Percentiles rank a stretch among this genome's conserved stretches.
Evolutionary conservation across 345 rosid species (phyloP).

Genomic region (Salix viminalis): DNA sequence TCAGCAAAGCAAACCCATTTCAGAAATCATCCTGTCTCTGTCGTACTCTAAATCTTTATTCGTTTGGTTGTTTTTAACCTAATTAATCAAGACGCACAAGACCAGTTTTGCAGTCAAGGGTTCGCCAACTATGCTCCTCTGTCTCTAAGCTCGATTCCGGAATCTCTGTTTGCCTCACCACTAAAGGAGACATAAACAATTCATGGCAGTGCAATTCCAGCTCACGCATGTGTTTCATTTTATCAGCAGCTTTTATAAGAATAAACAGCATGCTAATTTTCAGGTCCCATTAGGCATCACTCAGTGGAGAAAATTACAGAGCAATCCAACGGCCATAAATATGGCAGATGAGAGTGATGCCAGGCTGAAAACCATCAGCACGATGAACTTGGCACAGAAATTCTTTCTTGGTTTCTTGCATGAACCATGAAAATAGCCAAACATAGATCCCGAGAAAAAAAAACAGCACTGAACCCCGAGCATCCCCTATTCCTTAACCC

Average conservation of each 20-base stretch:
- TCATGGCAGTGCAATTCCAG: constrained; percentile 20
- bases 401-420: not conserved
- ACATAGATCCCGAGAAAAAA: not conserved
- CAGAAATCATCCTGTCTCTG: constrained; percentile 27
- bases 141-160: constrained; percentile 7
- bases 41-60: not conserved
- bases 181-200: constrained; percentile 4
- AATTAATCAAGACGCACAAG: not conserved
- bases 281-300: not conserved
- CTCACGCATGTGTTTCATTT: constrained; percentile 12
- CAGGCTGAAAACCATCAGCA: not conserved
- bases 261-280: not conserved
- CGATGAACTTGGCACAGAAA: not conserved
- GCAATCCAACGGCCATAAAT: not conserved
- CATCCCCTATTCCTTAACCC: not conserved
- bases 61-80: not conserved
- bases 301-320: not conserved
- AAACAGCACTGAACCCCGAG: not conserved
- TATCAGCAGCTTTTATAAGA: not conserved
- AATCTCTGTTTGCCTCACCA: constrained; percentile 16
- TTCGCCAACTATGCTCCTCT: constrained; percentile 4
- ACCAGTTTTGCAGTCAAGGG: constrained; percentile 12
- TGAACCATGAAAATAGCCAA: not conserved
- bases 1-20: constrained; percentile 31
- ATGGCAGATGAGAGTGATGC: not conserved